Percentiles rank a stretch among this genome's conserved stretches.
Evolutionary conservation across 139 green algal species (phyloP).

Genomic region (Chlorella sorokiniana): DNA sequence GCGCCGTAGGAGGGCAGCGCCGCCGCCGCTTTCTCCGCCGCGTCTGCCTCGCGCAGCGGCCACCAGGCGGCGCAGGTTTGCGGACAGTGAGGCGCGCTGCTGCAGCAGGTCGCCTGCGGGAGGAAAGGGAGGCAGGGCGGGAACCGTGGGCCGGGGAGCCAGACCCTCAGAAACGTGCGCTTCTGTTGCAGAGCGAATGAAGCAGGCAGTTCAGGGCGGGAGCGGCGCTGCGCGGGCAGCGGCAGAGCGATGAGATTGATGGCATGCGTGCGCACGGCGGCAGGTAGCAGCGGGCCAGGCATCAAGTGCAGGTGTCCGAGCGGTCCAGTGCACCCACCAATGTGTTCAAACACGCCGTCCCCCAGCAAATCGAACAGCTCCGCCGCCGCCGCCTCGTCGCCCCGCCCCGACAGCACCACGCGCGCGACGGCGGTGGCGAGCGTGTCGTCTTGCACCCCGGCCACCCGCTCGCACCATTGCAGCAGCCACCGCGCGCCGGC

Average conservation of each 20-base stretch:
- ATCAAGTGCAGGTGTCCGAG: too few relatives aligned
- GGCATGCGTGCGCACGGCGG: too few relatives aligned
- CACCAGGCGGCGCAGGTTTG: conserved; percentile 41
- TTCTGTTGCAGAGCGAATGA: too few relatives aligned
- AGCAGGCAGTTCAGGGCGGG: too few relatives aligned
- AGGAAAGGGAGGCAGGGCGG: background rate
- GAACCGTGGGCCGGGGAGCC: background rate
- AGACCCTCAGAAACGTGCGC: too few relatives aligned
- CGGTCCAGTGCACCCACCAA: conserved; percentile 34
- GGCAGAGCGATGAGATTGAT: too few relatives aligned
- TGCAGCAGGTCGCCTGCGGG: conserved; percentile 37
- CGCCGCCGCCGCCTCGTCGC: conserved; percentile 63
- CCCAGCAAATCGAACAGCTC: conserved; percentile 88
- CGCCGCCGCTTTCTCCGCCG: conserved; percentile 21
- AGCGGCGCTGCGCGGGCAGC: too few relatives aligned
- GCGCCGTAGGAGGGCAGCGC: conserved; percentile 48
- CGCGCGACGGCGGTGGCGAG: conserved; percentile 32
- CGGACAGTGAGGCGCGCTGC: conserved; percentile 32
- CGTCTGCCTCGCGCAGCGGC: conserved; percentile 37
- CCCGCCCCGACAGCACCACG: conserved; percentile 30
- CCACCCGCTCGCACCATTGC: conserved; percentile 19
- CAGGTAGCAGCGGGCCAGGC: too few relatives aligned
- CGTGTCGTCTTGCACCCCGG: conserved; percentile 30
- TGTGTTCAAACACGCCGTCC: conserved; percentile 71
- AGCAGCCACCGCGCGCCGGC: conserved; percentile 31